phyloP scores from a whole-genome alignment of 352 stramenopile genomes.

The Globisporangium radiosum region DNA sequence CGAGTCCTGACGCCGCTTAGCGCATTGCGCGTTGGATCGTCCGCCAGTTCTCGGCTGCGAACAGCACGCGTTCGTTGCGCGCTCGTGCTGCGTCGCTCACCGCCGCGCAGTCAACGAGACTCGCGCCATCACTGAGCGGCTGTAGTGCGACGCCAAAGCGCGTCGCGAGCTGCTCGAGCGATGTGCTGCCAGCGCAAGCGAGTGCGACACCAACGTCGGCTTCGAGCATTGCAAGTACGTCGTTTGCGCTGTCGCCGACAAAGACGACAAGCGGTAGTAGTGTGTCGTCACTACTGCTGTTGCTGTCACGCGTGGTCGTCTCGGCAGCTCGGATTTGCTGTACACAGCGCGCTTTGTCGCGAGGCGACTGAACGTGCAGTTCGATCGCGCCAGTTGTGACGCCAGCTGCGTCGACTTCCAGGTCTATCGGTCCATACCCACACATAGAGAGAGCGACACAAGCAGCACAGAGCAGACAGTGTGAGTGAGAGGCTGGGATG shows the following conservation, averaged over 20 bases:
- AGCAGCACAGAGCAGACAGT: too few relatives aligned
- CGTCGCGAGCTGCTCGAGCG: slow-evolving; percentile 18
- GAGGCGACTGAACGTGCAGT: slow-evolving; percentile 42
- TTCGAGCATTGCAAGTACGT: slow-evolving; percentile 52
- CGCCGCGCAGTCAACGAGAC: slow-evolving; percentile 9
- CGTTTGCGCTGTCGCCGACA: slow-evolving; percentile 62
- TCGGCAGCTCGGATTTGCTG: slow-evolving; percentile 7
- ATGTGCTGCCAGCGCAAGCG: slow-evolving; percentile 11
- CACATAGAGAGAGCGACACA: too few relatives aligned
- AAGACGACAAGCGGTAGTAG: slow-evolving; percentile 24
- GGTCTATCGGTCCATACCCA: slow-evolving; percentile 19
- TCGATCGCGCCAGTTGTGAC: slow-evolving; percentile 49
- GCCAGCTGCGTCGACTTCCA: slow-evolving; percentile 29
- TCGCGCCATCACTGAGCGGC: slow-evolving; percentile 16
- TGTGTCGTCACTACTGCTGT: neutral
- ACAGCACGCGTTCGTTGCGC: slow-evolving; percentile 16
- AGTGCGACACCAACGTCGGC: slow-evolving; percentile 59
- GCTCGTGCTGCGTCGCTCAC: neutral
- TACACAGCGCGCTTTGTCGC: slow-evolving; percentile 44
- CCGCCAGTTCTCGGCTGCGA: slow-evolving; percentile 7
- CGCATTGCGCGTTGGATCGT: neutral
- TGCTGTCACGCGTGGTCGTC: neutral
- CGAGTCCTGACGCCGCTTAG: neutral
- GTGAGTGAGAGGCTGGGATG: neutral
- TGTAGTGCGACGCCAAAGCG: slow-evolving; percentile 27